A percentile compares a stretch with the other conserved stretches of the same genome.
Conservation (phyloP, 768 basidiomycete species). For the Gymnopilus dilepis region DNA sequence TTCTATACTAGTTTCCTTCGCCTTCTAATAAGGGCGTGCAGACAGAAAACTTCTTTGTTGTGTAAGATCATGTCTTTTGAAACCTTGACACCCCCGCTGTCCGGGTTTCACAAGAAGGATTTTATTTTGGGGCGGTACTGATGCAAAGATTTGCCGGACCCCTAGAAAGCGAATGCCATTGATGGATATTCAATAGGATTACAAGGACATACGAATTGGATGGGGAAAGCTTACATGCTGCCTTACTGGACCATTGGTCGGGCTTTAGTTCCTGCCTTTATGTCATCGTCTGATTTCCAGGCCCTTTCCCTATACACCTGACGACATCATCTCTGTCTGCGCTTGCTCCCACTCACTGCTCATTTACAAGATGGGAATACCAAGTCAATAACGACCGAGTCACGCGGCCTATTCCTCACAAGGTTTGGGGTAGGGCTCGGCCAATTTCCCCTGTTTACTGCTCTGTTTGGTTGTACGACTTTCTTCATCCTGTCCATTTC, state of each 20-base stretch:
- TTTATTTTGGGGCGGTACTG: slow-evolving; percentile 6
- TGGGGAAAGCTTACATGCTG: background rate
- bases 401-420: slow-evolving; percentile 16
- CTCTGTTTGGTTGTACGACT: slow-evolving; percentile 11
- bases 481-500: slow-evolving; percentile 12
- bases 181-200: slow-evolving; percentile 10
- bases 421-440: slow-evolving; percentile 13
- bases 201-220: background rate
- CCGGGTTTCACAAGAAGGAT: slow-evolving; percentile 4
- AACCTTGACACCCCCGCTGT: slow-evolving; percentile 7
- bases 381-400: slow-evolving; percentile 15
- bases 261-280: background rate
- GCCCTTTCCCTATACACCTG: background rate
- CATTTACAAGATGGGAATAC: slow-evolving; percentile 15
- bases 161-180: slow-evolving; percentile 1
- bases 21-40: background rate
- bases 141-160: slow-evolving; percentile 5
- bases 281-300: slow-evolving; percentile 1
- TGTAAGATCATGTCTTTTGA: slow-evolving; percentile 1
- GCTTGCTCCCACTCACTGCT: background rate
- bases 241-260: background rate
- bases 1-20: background rate
- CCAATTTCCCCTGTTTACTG: slow-evolving; percentile 6
- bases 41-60: background rate
- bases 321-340: background rate